Base-by-base conservation (phyloP, 352 stramenopile species). In the Nothophytophthora sp. region DNA sequence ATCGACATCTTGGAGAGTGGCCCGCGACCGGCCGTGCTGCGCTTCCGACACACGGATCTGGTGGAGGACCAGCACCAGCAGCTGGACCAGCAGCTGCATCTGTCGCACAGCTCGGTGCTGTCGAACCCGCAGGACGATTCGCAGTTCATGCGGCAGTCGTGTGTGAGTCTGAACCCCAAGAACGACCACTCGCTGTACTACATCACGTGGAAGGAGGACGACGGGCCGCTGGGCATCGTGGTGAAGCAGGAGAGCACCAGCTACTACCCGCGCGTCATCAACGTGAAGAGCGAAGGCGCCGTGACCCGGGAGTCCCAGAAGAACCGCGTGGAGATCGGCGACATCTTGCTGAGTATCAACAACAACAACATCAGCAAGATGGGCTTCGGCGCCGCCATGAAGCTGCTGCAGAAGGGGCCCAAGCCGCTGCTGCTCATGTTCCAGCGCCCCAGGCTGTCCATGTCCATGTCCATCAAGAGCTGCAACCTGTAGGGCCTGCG, bases 341-440 rank as follows among this genome's bases (percentile, higher is more conserved):
- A 95, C 35, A 63, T 92, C 28, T 41, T 95, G 27, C 65, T 95
- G 16, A 92, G 82, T 53, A 93, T 95, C 51, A 95, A 95, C 67
- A 92, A 95, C 71, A 92, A 95, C 67, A 92, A 95, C 64, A 95
- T 95, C 55, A 91, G 80, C 65, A 91, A 92, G 52, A 95, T 95
- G 81, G 85, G 85, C 35, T 95, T 95, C 53, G 82, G 81, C 8
- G 51, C 84, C 19, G 82, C 85, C 13, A 95, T 95, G 85, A 84
- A 88, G 41, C 50, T 95, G 52, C 59, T 95, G 27, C 83, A 95
- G 58, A 91, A 90, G 48, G 82, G 85, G 15, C 85, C 85, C 0
- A 95, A 95, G 66, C 85, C 85, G 39, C 63, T 95, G 37, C 45
- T 95, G 48, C 67, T 95, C 28, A 95, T 92, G 77, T 95, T 95